These are phyloP conservation scores for Fusarium duplospermum DNA, from an alignment of 2,329 filamentous ascomycete species.

Conservation along the genomic window DNA sequence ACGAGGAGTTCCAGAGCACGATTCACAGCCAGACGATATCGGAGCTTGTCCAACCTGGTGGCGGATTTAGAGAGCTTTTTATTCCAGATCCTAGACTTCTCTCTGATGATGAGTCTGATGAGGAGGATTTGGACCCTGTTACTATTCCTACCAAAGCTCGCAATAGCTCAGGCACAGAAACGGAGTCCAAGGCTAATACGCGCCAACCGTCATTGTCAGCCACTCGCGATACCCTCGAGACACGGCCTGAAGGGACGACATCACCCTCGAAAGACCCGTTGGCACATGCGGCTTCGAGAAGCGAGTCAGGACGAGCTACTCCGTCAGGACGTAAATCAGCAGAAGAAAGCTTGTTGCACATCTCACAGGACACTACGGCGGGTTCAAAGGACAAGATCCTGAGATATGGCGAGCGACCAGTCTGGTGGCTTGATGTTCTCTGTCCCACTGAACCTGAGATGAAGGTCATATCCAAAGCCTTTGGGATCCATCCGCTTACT, in stretches of 20 bases:
- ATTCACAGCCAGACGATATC: conserved; percentile 97
- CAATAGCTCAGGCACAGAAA: conserved; percentile 45
- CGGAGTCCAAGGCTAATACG: conserved; percentile 58
- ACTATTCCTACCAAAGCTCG: conserved; percentile 41
- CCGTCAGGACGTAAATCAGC: conserved; percentile 59
- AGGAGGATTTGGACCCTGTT: conserved; percentile 62
- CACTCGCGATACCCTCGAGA: conserved; percentile 36
- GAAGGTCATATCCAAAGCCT: conserved; percentile 91
- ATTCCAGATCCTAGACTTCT: conserved; percentile 85
- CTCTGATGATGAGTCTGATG: conserved; percentile 78
- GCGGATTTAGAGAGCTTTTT: conserved; percentile 88
- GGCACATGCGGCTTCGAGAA: conserved; percentile 46
- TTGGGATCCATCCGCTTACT: conserved; percentile 95
- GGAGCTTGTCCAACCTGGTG: conserved; percentile 87
- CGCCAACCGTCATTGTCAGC: conserved; percentile 59
- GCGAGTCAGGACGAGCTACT: conserved; percentile 60
- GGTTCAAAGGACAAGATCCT: conserved; percentile 56
- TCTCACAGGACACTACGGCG: conserved; percentile 27
- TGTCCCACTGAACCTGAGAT: conserved; percentile 94
- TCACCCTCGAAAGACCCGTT: conserved; percentile 48
- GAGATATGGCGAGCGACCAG: conserved; percentile 83
- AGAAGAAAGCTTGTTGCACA: conserved; percentile 33
- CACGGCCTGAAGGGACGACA: conserved; percentile 35
- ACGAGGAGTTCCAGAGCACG: conserved; percentile 94
- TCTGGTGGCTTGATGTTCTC: conserved; percentile 96